These are phyloP conservation scores for Yarrowia sp. DNA, from an alignment of 805 yeast genomes.

Conservation along the genomic window DNA sequence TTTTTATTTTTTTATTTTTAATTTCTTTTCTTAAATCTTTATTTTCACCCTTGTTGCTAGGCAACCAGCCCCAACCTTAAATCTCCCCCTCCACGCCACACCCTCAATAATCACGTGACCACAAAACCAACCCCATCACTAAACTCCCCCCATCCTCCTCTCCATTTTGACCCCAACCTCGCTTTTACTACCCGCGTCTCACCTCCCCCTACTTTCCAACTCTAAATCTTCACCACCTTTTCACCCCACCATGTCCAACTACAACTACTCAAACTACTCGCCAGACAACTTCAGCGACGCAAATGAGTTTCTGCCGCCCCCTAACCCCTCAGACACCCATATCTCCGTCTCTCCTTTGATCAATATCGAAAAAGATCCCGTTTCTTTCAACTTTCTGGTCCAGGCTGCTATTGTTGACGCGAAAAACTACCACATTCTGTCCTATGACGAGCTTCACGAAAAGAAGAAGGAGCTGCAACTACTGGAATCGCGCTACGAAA, in stretches of 20 bases:
- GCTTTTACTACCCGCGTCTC: no score
- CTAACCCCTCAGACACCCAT: conserved; percentile 18
- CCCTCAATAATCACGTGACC: no score
- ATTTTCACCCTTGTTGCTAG: background rate
- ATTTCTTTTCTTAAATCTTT: no score
- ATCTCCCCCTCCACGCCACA: background rate
- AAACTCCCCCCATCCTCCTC: background rate
- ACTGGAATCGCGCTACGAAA: conserved; percentile 30
- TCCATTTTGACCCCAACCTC: no score
- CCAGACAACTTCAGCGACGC: conserved; percentile 9
- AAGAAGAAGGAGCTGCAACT: conserved; percentile 30
- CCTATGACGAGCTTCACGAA: conserved; percentile 34
- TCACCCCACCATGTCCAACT: conserved; percentile 6
- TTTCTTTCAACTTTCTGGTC: conserved; percentile 34
- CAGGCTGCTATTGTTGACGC: conserved; percentile 35
- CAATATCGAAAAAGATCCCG: conserved; percentile 31
- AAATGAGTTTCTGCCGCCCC: conserved; percentile 5
- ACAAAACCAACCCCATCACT: no score
- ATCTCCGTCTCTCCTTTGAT: conserved; percentile 34
- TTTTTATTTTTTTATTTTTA: no score
- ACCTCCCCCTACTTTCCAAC: no score
- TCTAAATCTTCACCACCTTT: background rate
- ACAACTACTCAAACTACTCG: conserved; percentile 15
- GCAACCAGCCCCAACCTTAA: background rate
- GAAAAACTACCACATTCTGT: conserved; percentile 32